Conservation (phyloP, 106 monocot species). For the Cymbidium sinense region DNA sequence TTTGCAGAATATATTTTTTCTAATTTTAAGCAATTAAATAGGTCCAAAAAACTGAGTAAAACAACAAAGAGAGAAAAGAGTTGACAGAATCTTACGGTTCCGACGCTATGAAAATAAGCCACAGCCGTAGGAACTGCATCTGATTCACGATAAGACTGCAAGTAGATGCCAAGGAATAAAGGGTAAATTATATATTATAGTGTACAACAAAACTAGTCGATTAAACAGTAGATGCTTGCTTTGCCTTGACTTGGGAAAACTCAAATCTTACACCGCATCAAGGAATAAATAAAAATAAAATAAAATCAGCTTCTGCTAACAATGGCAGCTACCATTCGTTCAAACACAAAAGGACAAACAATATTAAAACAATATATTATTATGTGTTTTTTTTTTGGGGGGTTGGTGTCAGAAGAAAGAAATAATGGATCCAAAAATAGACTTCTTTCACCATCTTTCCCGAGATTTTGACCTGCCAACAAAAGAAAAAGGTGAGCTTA, state of each 20-base stretch:
- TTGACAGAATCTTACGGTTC: too few relatives aligned
- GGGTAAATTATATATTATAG: neutral
- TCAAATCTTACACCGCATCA: conserved; percentile 6
- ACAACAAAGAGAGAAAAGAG: too few relatives aligned
- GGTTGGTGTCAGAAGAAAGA: neutral
- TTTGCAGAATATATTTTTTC: too few relatives aligned
- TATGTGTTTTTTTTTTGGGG: neutral
- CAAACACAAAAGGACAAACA: neutral
- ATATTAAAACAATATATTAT: conserved; percentile 1
- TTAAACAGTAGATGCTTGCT: neutral
- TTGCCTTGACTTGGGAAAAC: conserved; percentile 2
- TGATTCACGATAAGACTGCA: neutral
- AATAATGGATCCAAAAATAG: neutral
- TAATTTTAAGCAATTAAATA: too few relatives aligned
- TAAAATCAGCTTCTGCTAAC: neutral
- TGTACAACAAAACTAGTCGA: neutral
- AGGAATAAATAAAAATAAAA: neutral
- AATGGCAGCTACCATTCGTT: neutral
- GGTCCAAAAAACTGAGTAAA: too few relatives aligned
- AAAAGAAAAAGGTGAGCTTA: neutral
- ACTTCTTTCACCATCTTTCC: conserved; percentile 8
- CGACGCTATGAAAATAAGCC: too few relatives aligned
- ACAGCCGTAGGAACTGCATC: too few relatives aligned
- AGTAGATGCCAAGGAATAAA: neutral
- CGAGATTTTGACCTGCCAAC: conserved; percentile 11